Evolutionary conservation across 768 basidiomycete species (phyloP).

Genomic region (Tylopilus subfusipes): DNA sequence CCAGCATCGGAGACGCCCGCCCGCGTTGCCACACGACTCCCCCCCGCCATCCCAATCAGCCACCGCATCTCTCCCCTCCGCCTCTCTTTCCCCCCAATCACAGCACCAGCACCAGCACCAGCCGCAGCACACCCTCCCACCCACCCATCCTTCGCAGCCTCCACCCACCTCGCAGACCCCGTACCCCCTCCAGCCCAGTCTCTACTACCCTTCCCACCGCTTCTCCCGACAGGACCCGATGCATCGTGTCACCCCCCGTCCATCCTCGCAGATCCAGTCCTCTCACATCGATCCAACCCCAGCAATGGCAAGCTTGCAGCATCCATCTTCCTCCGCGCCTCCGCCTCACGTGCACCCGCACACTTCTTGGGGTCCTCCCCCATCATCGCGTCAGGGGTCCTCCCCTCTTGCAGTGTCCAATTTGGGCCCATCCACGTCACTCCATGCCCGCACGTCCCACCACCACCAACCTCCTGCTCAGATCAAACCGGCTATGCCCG

Average conservation of each 20-base stretch:
- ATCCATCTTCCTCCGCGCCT: constrained; percentile 29
- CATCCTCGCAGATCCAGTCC: constrained; percentile 31
- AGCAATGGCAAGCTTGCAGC: constrained; percentile 33
- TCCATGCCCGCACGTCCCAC: constrained; percentile 27
- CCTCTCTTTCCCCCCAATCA: constrained; percentile 32
- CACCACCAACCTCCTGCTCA: constrained; percentile 27
- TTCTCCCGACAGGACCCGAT: constrained; percentile 21
- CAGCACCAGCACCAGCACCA: constrained; percentile 30
- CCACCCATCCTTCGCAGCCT: constrained; percentile 13
- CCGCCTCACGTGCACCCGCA: constrained; percentile 31
- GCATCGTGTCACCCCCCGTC: constrained; percentile 30
- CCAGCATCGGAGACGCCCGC: constrained; percentile 41
- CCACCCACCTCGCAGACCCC: constrained; percentile 16
- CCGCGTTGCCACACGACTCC: constrained; percentile 24
- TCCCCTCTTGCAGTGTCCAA: constrained; percentile 25
- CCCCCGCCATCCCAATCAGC: constrained; percentile 28
- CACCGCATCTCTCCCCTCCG: constrained; percentile 21
- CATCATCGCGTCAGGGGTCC: constrained; percentile 31
- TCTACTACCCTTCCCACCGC: constrained; percentile 19
- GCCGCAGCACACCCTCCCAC: constrained; percentile 25
- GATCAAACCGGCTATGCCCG: constrained; percentile 34
- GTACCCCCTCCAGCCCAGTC: constrained; percentile 24
- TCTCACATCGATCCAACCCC: constrained; percentile 27
- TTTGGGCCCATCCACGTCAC: constrained; percentile 22
- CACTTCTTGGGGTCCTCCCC: constrained; percentile 31